Evolutionary conservation across 2,329 filamentous ascomycete genomes (phyloP).

Genomic region (Cryphonectria radicalis): DNA sequence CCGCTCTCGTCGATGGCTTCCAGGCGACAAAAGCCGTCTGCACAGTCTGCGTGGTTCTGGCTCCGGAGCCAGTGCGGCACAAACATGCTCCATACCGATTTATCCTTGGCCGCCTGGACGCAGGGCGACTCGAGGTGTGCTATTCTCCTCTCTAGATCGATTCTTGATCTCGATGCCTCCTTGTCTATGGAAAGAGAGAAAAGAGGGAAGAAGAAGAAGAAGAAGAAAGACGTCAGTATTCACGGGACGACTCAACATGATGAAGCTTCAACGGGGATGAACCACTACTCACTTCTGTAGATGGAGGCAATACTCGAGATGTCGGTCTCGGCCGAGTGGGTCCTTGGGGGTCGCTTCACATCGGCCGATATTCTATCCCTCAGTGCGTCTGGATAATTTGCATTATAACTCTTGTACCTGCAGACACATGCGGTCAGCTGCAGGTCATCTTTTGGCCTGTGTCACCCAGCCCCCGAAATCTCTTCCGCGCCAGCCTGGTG

Average conservation of each 20-base stretch:
- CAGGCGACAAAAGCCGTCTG: constrained; percentile 11
- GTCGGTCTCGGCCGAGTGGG: constrained; percentile 8
- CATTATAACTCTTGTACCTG: constrained; percentile 52
- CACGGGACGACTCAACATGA: too few relatives aligned
- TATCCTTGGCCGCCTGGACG: constrained; percentile 10
- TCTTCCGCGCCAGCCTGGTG: neutral
- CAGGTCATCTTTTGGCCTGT: neutral
- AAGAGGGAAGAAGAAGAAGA: too few relatives aligned
- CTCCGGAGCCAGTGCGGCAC: constrained; percentile 5
- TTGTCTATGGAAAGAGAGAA: constrained; percentile 11
- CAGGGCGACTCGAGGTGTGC: constrained; percentile 27
- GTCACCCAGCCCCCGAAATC: neutral
- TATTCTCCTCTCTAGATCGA: constrained; percentile 24
- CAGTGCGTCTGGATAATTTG: constrained; percentile 33
- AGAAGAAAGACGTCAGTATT: neutral
- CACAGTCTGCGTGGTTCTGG: constrained; percentile 1
- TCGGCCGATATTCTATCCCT: constrained; percentile 15
- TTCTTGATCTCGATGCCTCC: constrained; percentile 23
- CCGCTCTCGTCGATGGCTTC: constrained; percentile 8
- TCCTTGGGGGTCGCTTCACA: constrained; percentile 6
- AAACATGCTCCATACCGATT: constrained; percentile 15
- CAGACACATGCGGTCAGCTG: constrained; percentile 17
- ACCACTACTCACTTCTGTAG: constrained; percentile 5
- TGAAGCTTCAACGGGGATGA: neutral
- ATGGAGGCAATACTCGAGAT: constrained; percentile 5